Conservation (phyloP, 2,329 filamentous ascomycete genomes). For the Calycina herbarum region DNA sequence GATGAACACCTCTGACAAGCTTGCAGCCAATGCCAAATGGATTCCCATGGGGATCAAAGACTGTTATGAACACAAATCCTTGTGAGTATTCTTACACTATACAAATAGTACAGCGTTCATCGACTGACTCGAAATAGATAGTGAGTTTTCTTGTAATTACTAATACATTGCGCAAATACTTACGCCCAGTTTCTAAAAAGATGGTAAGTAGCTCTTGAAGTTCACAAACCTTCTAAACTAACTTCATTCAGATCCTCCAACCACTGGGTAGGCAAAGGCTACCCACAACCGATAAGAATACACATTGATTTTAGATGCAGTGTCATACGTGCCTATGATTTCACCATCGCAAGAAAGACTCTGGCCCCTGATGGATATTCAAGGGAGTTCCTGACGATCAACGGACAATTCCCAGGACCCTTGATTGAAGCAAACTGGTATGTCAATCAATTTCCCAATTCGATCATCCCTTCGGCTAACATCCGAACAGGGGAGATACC, state of each 20-base stretch:
- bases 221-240: not conserved
- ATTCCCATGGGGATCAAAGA: constrained; percentile 51
- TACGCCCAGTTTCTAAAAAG: constrained; percentile 2
- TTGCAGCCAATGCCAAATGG: constrained; percentile 46
- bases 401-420: constrained; percentile 39
- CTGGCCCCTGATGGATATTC: constrained; percentile 42
- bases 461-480: not conserved
- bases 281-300: not conserved
- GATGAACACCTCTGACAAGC: not conserved
- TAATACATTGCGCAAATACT: constrained; percentile 1
- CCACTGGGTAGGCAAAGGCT: constrained; percentile 13
- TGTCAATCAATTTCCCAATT: not conserved
- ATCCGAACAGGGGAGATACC: constrained; percentile 33
- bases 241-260: constrained; percentile 15
- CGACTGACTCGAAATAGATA: constrained; percentile 10
- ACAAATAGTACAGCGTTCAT: not conserved
- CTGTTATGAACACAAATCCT: constrained; percentile 42
- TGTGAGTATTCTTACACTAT: constrained; percentile 16
- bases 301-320: constrained; percentile 26
- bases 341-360: constrained; percentile 27
- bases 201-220: constrained; percentile 10
- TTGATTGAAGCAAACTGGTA: constrained; percentile 40
- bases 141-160: constrained; percentile 12
- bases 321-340: constrained; percentile 38
- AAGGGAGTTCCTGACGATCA: constrained; percentile 52